Evolutionary conservation across 2,329 filamentous ascomycete genomes (phyloP), one percentile per base, ranked within the genome.

Genomic region (Sarocladium oryzae): DNA sequence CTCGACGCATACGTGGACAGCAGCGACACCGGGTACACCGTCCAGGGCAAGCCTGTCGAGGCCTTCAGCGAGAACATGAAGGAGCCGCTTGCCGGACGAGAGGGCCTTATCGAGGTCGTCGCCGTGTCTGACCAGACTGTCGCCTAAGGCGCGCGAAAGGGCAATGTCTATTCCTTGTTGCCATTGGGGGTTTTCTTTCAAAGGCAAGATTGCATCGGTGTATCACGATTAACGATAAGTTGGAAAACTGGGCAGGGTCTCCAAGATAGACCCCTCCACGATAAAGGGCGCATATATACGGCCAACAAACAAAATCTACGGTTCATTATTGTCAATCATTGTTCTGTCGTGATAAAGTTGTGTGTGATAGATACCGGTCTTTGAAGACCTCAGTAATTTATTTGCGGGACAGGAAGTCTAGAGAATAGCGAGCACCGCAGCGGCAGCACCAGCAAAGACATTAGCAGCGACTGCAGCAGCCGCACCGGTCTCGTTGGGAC

Each of bases 1-100:
- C 54, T 88, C 1, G 85, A 88, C 56, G 83, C 84, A 0, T 87
- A 78, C 53, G 85, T 88, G 7, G 85, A 88, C 60, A 70, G 78
- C 1, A 82, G 78, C 53, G 85, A 88, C 58, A 88, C 83, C 43
- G 85, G 85, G 0, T 77, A 78, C 54, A 68, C 67, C 0, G 54
- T 72, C 10, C 61, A 70, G n/a, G 65, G 59, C 2, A 50, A 52
- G 1, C 57, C 59, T 0, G 56, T 62, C 1, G 60, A 61, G 55
- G 50, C 41, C 32, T 24, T 28, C 37, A 51, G 49, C 37, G 48
- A 51, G 48, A 41, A 51, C 18, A 28, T 53, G 30, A 51, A 51
- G 48, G 32, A 48, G 21, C 32, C 45, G 10, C 50, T 53, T 16
- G 51, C 36, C 13, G 51, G 51, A 10, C 36, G 52, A 16, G 52